phyloP scores from a whole-genome alignment of 176 grass and related monocot species.

The Poa pratensis region DNA sequence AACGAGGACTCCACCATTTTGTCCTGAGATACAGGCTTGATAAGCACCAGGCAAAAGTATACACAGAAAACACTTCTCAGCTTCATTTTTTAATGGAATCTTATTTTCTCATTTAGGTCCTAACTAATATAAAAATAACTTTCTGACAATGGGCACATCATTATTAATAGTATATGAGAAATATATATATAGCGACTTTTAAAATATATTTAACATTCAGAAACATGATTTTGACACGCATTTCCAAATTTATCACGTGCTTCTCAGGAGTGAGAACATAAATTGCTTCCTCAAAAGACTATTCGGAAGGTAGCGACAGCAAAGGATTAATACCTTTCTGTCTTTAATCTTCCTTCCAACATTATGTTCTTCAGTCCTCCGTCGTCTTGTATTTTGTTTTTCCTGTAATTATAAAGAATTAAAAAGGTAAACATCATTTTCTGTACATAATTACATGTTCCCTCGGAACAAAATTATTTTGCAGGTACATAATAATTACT shows the following conservation, averaged over 20 bases:
- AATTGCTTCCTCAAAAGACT: constrained; percentile 22
- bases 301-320: background rate
- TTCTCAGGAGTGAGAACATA: constrained; percentile 4
- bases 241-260: background rate
- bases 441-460: background rate
- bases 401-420: constrained; percentile 48
- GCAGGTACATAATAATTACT: constrained; percentile 1
- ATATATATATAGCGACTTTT: background rate
- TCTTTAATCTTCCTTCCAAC: constrained; percentile 74
- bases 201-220: constrained; percentile 22
- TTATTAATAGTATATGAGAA: background rate
- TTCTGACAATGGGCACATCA: background rate
- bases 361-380: constrained; percentile 63
- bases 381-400: constrained; percentile 77
- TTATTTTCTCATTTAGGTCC: background rate
- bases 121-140: background rate
- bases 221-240: constrained; percentile 28
- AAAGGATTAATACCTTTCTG: constrained; percentile 63
- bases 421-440: background rate
- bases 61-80: constrained; percentile 16
- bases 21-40: constrained; percentile 60
- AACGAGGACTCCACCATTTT: constrained; percentile 53
- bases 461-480: background rate
- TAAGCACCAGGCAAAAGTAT: constrained; percentile 33
- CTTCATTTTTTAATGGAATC: background rate